Evolutionary conservation across 768 basidiomycete species (phyloP), one percentile per base, ranked within the genome.

Genomic region (Trametes gibbosa): DNA sequence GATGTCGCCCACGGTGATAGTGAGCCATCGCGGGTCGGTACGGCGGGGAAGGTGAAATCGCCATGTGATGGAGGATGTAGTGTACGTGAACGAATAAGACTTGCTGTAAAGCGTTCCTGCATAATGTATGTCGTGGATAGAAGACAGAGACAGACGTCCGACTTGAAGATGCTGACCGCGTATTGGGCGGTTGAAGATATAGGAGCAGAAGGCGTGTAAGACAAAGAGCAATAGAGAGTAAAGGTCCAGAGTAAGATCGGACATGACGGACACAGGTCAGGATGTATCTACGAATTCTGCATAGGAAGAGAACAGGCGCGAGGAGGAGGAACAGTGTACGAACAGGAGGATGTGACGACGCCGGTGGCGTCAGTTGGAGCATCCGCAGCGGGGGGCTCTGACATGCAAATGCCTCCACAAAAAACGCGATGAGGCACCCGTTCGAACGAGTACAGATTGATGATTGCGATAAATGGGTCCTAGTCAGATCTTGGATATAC

Each of bases 11-110:
- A 67, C 59, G 14, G 59, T 64, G 42, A 75, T 53, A 8, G 73
- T 69, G 14, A 71, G 52, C 68, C 74, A 77, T n/a, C 68, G 69
- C 3, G 73, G 74, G 25, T 66, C 56, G 2, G 67, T 52, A 25
- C 54, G 59, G 3, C 56, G 59, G 10, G 77, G 78, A 9, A 71
- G 37, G 56, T 73, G 69, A 29, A 77, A 58, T n/a, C 35, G 51
- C 50, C 77, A 37, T 29, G 46, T 58, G 0, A 66, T 40, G 24
- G 58, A 51, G 5, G 65, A 32, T 12, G 63, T 54, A n/a, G 49
- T 56, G 55, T 62, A 68, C 35, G 45, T 41, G 40, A 63, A 65
- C 50, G 60, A 52, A 52, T 66, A 68, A 6, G 62, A 60, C 14
- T 55, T 61, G 45, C 58, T 19, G 53, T 59, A 61, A n/a, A 68